A percentile compares a stretch with the other conserved stretches of the same genome.
phyloP scores from a whole-genome alignment of 176 grass and related monocot species.

The Canna indica region DNA sequence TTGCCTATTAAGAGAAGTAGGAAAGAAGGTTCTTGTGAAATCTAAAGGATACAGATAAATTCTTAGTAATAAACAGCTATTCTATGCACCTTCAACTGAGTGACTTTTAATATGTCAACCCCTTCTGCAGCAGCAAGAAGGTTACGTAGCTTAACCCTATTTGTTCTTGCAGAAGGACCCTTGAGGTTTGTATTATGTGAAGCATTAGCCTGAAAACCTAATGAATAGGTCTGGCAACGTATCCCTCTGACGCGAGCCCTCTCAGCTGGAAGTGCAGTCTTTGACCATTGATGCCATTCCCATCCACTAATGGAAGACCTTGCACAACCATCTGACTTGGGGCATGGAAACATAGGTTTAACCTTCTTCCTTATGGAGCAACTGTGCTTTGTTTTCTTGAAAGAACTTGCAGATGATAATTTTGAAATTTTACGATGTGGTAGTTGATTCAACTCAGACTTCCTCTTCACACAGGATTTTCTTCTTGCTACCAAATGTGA shows the following conservation, averaged over 20 bases:
- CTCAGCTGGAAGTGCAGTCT: slow-evolving; percentile 64
- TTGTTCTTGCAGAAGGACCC: slow-evolving; percentile 81
- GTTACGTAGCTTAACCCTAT: slow-evolving; percentile 71
- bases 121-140: slow-evolving; percentile 76
- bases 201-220: slow-evolving; percentile 30
- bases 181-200: slow-evolving; percentile 44
- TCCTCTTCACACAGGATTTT: slow-evolving; percentile 42
- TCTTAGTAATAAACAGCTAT: not conserved
- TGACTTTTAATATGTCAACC: slow-evolving; percentile 72
- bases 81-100: slow-evolving; percentile 55
- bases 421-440: slow-evolving; percentile 15
- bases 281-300: slow-evolving; percentile 86
- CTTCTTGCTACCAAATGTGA: slow-evolving; percentile 40
- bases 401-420: slow-evolving; percentile 17
- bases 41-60: slow-evolving; percentile 18
- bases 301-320: slow-evolving; percentile 70
- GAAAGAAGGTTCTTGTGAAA: slow-evolving; percentile 8
- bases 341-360: slow-evolving; percentile 42
- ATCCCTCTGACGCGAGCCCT: slow-evolving; percentile 65
- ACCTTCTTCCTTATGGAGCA: slow-evolving; percentile 28
- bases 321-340: slow-evolving; percentile 76
- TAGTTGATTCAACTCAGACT: slow-evolving; percentile 26
- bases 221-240: slow-evolving; percentile 33
- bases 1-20: slow-evolving; percentile 45
- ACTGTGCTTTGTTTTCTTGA: slow-evolving; percentile 49